Evolutionary conservation across 1,139 yeast genomes (phyloP).

Genomic region (Debaryomyces psychrophilus): DNA sequence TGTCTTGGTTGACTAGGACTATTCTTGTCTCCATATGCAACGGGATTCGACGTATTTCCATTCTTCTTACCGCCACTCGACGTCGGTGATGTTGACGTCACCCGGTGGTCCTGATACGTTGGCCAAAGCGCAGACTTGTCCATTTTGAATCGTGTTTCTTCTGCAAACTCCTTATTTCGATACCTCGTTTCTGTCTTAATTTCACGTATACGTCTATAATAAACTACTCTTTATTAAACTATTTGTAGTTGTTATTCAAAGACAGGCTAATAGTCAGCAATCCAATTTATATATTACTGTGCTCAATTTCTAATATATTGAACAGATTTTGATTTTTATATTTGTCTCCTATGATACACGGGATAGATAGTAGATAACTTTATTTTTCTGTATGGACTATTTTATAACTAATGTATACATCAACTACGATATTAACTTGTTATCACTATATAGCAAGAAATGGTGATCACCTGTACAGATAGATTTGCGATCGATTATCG

Average conservation of each 20-base stretch:
- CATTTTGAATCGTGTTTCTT: constrained; percentile 4
- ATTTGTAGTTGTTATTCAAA: neutral
- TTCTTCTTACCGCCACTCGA: neutral
- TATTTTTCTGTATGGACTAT: neutral
- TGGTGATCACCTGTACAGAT: constrained; percentile 3
- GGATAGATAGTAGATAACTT: neutral
- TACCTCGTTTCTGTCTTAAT: neutral
- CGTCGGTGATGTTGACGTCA: constrained; percentile 4
- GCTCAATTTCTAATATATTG: neutral
- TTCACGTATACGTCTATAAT: neutral
- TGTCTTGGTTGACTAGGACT: constrained; percentile 11
- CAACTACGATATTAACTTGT: neutral
- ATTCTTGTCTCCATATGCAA: constrained; percentile 1
- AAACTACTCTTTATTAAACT: neutral
- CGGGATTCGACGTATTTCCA: neutral
- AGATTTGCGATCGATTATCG: neutral
- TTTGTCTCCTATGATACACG: neutral
- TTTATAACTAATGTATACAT: neutral
- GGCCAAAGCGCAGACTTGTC: constrained; percentile 13
- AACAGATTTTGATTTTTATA: neutral
- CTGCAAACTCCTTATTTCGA: neutral
- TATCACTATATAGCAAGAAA: constrained; percentile 3
- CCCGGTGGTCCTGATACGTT: constrained; percentile 6
- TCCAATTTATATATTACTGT: neutral
- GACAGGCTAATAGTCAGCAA: constrained; percentile 3